Base-by-base conservation (phyloP, 352 stramenopile genomes). In the Globisporangium paddicum region DNA sequence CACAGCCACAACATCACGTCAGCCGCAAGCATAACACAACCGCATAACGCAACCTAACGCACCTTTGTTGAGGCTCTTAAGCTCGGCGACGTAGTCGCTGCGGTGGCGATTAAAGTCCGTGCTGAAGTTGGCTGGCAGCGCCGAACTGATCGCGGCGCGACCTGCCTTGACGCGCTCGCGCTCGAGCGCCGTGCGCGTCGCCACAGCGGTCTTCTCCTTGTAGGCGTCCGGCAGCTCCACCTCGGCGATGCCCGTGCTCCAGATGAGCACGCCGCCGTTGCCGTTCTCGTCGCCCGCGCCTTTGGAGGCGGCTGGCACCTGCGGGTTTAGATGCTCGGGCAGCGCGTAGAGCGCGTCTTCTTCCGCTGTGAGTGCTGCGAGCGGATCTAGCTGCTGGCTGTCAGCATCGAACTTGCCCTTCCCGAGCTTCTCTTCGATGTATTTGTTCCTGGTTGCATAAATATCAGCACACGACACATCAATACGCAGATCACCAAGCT, bases 191-290 rank as follows among this genome's bases (percentile, higher is more conserved):
- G 49, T 65, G 40, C 66, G 66, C 23, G 80, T 92, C 19, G 79
- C 79, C 7, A 60, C 55, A n/a, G 78, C 59, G 1, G 71, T 89
- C 47, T 71, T 71, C 30, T 87, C 75, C 19, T 71, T 66, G 66
- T 77, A 89, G 41, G 69, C 60, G 1, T 66, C 52, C 7, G 82
- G 82, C 37, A 94, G 64, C 50, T 92, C 84, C 7, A 94, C 80
- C 51, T 94, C 84, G 28, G 84, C 80, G 63, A 94, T 92, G 7
- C 84, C 82, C 8, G 82, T 79, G 63, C 79, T 90, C 55, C 79
- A 88, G 60, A 90, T 79, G 16, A 94, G 60, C 66, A 94, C 79
- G 8, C 83, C 76, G 5, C 79, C 80, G 46, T 77, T 65, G 32
- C 72, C 67, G n/a, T 71, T 72, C 42, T 77, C 77, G 6, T 75